phyloP scores from a whole-genome alignment of 169 alveolate genomes.

The Ichthyophthirius multifiliis region DNA sequence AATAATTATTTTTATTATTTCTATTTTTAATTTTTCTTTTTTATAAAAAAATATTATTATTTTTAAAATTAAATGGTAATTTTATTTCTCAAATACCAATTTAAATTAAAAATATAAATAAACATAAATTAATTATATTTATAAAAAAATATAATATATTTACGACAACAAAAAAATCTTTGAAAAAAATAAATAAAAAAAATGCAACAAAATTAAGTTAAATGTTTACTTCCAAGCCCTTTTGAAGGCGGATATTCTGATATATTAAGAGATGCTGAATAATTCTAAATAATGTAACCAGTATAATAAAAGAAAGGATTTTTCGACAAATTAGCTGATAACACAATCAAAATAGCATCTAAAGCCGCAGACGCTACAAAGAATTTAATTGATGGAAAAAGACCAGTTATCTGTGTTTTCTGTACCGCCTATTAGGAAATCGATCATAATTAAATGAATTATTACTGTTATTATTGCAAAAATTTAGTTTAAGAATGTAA shows the following conservation, averaged over 20 bases:
- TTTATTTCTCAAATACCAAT: too few species aligned
- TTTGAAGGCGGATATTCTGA: constrained; percentile 7
- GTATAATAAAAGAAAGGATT: not conserved
- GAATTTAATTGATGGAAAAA: not conserved
- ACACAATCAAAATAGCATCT: not conserved
- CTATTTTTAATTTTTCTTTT: too few species aligned
- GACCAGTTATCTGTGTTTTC: not conserved
- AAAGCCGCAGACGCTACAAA: not conserved
- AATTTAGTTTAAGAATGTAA: not conserved
- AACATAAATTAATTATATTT: too few species aligned
- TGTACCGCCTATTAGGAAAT: not conserved
- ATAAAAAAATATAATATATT: too few species aligned
- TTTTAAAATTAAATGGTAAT: too few species aligned
- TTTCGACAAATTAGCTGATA: not conserved
- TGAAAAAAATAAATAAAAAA: too few species aligned
- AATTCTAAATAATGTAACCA: not conserved
- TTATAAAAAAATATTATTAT: too few species aligned
- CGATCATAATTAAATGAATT: not conserved
- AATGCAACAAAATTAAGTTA: too few species aligned
- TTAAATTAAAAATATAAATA: too few species aligned
- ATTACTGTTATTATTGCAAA: not conserved
- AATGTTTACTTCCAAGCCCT: not conserved
- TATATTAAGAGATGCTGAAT: not conserved
- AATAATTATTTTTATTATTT: too few species aligned
- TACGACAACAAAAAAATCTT: too few species aligned